Evolutionary conservation across 2,329 filamentous ascomycete species (phyloP).

Genomic region (Aspergillus thermomutatus): DNA sequence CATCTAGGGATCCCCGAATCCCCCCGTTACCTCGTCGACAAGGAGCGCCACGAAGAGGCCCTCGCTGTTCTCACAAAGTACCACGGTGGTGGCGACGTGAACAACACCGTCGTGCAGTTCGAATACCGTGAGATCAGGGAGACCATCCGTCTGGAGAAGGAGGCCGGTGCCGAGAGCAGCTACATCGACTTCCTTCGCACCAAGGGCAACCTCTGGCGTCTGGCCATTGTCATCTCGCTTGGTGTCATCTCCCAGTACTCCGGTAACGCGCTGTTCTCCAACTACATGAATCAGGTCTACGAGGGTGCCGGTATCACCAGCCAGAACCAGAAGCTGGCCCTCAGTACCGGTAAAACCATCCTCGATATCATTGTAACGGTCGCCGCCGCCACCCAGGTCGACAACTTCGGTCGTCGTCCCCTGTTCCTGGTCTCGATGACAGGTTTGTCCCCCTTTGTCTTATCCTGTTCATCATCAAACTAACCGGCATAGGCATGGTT

Average conservation of each 20-base stretch:
- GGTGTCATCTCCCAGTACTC: conserved; percentile 67
- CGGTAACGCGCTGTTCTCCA: conserved; percentile 64
- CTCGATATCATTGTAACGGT: conserved; percentile 59
- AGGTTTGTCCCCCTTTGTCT: background rate
- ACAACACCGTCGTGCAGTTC: conserved; percentile 61
- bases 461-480: background rate
- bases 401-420: conserved; percentile 54
- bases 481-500: background rate
- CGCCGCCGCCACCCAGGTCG: conserved; percentile 53
- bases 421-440: conserved; percentile 48
- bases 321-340: conserved; percentile 48
- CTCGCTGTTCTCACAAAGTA: conserved; percentile 60
- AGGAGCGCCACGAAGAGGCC: conserved; percentile 62
- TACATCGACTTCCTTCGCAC: conserved; percentile 63
- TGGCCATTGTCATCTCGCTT: conserved; percentile 60
- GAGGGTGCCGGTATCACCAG: conserved; percentile 58
- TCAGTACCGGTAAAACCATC: conserved; percentile 43
- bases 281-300: conserved; percentile 64
- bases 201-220: conserved; percentile 61
- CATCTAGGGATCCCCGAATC: conserved; percentile 56
- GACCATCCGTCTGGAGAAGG: conserved; percentile 58
- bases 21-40: conserved; percentile 62
- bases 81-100: conserved; percentile 59
- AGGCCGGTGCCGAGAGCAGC: conserved; percentile 46
- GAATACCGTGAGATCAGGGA: conserved; percentile 66